A percentile compares a stretch with the other conserved stretches of the same genome.
phyloP scores from a whole-genome alignment of 2,329 filamentous ascomycete species.

The Pseudocercospora crystallina region DNA sequence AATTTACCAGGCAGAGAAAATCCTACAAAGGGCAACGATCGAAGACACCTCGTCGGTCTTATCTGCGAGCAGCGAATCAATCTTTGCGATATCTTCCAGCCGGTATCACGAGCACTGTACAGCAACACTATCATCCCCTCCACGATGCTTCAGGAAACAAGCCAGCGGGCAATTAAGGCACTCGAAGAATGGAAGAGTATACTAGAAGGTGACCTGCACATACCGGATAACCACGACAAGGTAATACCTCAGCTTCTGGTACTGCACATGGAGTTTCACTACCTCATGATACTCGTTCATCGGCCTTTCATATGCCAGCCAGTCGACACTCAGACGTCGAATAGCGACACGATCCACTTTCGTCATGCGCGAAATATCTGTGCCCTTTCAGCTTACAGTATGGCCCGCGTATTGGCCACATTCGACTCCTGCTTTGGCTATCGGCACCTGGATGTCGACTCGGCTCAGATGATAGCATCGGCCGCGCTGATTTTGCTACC shows the following conservation, averaged over 20 bases:
- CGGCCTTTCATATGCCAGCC: slow-evolving; percentile 48
- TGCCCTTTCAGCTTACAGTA: slow-evolving; percentile 42
- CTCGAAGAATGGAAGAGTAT: slow-evolving; percentile 45
- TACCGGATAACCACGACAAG: slow-evolving; percentile 25
- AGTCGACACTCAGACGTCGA: slow-evolving; percentile 43
- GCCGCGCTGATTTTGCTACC: slow-evolving; percentile 41
- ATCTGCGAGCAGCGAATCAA: slow-evolving; percentile 31
- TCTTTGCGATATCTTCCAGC: slow-evolving; percentile 47
- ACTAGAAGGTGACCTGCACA: slow-evolving; percentile 38
- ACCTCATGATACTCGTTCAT: slow-evolving; percentile 46
- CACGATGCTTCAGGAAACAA: slow-evolving; percentile 40
- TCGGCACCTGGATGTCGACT: slow-evolving; percentile 45
- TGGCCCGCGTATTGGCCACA: slow-evolving; percentile 42
- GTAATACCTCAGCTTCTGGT: slow-evolving; percentile 18
- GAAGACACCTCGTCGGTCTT: not conserved
- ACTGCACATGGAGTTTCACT: slow-evolving; percentile 43
- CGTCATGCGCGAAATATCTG: slow-evolving; percentile 46
- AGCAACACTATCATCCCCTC: slow-evolving; percentile 29
- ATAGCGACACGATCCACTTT: slow-evolving; percentile 21
- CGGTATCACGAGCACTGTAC: slow-evolving; percentile 44
- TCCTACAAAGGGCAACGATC: not conserved
- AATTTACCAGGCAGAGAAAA: not conserved
- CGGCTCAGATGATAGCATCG: slow-evolving; percentile 47
- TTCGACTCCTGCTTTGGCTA: slow-evolving; percentile 46
- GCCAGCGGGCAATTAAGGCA: slow-evolving; percentile 32